These are phyloP conservation scores for Wickerhamomyces sp. DNA, from an alignment of 1,139 yeast species.

Conservation along the genomic window DNA sequence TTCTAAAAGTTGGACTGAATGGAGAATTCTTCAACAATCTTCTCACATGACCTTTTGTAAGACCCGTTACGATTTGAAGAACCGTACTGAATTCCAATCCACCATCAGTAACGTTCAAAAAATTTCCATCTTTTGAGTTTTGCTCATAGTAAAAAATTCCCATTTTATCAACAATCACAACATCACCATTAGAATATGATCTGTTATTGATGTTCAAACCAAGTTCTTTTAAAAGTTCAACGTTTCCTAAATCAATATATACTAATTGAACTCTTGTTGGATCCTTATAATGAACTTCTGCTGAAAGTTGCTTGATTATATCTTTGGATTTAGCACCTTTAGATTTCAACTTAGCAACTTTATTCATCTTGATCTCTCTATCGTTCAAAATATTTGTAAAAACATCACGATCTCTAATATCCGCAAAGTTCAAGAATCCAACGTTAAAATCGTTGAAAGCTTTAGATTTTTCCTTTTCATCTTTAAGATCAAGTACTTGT, in stretches of 20 bases:
- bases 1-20: conserved; percentile 32
- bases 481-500: conserved; percentile 6
- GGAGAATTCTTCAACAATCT: conserved; percentile 40
- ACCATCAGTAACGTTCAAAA: conserved; percentile 6
- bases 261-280: conserved; percentile 43
- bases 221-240: conserved; percentile 28
- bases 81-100: background rate
- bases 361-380: conserved; percentile 39
- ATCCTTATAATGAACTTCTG: conserved; percentile 41
- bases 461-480: conserved; percentile 3
- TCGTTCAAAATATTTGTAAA: conserved; percentile 34
- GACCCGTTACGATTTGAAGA: conserved; percentile 2
- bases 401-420: conserved; percentile 39
- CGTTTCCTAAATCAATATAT: conserved; percentile 45
- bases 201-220: conserved; percentile 40
- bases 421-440: conserved; percentile 39
- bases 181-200: conserved; percentile 41
- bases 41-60: conserved; percentile 3
- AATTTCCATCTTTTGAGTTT: conserved; percentile 27
- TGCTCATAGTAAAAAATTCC: conserved; percentile 31
- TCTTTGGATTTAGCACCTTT: conserved; percentile 42
- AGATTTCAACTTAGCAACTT: conserved; percentile 39
- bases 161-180: conserved; percentile 33
- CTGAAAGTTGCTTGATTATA: conserved; percentile 42
- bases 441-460: conserved; percentile 29